Evolutionary conservation across 140 eudicot genomes (phyloP).

Genomic region (Anethum foeniculum): DNA sequence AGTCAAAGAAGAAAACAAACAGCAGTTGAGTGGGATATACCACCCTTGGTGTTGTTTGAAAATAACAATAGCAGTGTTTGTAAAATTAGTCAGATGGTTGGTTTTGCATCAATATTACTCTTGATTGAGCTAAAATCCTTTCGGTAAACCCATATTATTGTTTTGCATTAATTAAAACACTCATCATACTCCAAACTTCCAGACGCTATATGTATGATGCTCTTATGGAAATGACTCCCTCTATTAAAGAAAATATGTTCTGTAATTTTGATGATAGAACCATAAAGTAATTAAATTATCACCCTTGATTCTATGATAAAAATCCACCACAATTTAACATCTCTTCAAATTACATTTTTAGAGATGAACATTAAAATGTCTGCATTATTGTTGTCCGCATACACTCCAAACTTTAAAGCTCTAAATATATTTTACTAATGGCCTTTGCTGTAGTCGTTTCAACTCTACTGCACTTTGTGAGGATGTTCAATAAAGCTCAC

Average conservation of each 20-base stretch:
- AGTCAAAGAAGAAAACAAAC: not conserved
- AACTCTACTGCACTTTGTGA: conserved; percentile 62
- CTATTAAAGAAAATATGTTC: not conserved
- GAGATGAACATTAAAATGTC: not conserved
- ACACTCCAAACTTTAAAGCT: not conserved
- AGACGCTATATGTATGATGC: not conserved
- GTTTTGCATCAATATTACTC: not conserved
- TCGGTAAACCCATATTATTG: not conserved
- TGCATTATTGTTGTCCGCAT: not conserved
- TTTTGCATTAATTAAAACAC: not conserved
- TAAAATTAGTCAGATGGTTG: not conserved
- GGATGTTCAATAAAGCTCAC: conserved; percentile 66
- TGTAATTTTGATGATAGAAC: not conserved
- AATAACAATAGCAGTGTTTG: not conserved
- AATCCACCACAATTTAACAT: not conserved
- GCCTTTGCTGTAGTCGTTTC: conserved; percentile 55
- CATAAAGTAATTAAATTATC: not conserved
- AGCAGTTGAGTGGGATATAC: not conserved
- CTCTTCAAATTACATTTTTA: not conserved
- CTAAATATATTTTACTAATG: not conserved
- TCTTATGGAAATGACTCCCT: not conserved
- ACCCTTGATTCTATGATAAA: not conserved
- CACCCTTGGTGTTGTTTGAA: not conserved
- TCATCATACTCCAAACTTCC: not conserved
- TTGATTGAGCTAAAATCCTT: not conserved